These are phyloP conservation scores for Orbilia blumenaviensis DNA, from an alignment of 2,329 filamentous ascomycete genomes.

Conservation along the genomic window DNA sequence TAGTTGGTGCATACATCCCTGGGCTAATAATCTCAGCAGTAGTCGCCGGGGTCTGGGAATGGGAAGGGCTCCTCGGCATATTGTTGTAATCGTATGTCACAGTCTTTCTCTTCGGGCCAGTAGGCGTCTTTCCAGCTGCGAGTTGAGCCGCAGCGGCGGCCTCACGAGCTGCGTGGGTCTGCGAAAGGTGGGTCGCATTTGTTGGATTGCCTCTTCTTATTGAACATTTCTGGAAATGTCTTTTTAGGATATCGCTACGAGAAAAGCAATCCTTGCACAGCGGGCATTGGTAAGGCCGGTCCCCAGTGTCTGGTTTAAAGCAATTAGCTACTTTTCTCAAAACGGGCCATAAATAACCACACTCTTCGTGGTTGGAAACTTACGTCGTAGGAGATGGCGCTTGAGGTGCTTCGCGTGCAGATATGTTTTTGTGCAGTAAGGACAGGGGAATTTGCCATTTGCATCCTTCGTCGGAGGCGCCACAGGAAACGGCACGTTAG, in stretches of 20 bases:
- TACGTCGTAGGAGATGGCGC: slow-evolving; percentile 84
- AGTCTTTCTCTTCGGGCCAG: slow-evolving; percentile 37
- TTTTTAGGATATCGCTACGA: slow-evolving; percentile 96
- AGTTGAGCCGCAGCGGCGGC: slow-evolving; percentile 64
- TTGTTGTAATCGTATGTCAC: slow-evolving; percentile 34
- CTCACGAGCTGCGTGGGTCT: slow-evolving; percentile 80
- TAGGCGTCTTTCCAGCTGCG: slow-evolving; percentile 32
- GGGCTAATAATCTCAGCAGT: slow-evolving; percentile 45
- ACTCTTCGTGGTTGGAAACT: slow-evolving; percentile 68
- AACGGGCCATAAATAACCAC: neutral
- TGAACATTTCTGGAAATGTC: slow-evolving; percentile 99
- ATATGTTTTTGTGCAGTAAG: slow-evolving; percentile 98
- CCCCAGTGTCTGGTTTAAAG: slow-evolving; percentile 79
- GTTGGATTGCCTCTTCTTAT: slow-evolving; percentile 95
- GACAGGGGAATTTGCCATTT: slow-evolving; percentile 97
- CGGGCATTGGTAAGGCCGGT: slow-evolving; percentile 97
- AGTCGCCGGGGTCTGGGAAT: slow-evolving; percentile 42
- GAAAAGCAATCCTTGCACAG: slow-evolving; percentile 98
- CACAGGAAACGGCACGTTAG: slow-evolving; percentile 47
- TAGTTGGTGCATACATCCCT: slow-evolving; percentile 43
- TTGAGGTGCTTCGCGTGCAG: slow-evolving; percentile 97
- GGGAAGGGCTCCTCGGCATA: slow-evolving; percentile 45
- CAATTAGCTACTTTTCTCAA: slow-evolving; percentile 60
- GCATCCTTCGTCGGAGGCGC: slow-evolving; percentile 85
- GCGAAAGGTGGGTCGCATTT: slow-evolving; percentile 90